Percentiles rank a stretch among this genome's conserved stretches.
Evolutionary conservation across 1,284 basidiomycete genomes (phyloP).

Genomic region (Boletus hoseneyae): DNA sequence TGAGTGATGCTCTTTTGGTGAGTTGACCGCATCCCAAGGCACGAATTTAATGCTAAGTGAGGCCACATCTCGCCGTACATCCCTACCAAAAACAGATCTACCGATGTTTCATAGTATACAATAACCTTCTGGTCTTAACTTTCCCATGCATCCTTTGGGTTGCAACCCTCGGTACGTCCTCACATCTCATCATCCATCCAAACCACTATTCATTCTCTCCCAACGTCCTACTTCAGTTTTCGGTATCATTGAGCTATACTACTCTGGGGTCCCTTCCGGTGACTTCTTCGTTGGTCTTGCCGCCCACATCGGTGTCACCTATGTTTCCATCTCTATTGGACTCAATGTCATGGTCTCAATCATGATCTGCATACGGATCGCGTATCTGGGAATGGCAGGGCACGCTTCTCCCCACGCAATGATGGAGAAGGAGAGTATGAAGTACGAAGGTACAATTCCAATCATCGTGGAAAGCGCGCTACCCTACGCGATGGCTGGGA

Average conservation of each 20-base stretch:
- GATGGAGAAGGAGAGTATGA: background rate
- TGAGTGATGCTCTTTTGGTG: slow-evolving; percentile 13
- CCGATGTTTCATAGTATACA: slow-evolving; percentile 13
- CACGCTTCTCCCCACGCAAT: background rate
- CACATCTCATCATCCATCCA: too few species aligned
- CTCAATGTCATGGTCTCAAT: slow-evolving; percentile 13
- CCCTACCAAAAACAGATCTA: slow-evolving; percentile 7
- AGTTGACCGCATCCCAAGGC: background rate
- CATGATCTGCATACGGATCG: slow-evolving; percentile 13
- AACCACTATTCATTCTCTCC: background rate
- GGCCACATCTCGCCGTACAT: background rate
- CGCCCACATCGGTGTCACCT: slow-evolving; percentile 13
- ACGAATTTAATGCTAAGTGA: background rate
- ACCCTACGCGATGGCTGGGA: slow-evolving; percentile 11
- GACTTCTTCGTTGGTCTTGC: slow-evolving; percentile 10
- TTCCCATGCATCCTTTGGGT: slow-evolving; percentile 17
- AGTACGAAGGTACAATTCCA: background rate
- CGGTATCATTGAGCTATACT: slow-evolving; percentile 5
- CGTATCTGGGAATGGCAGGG: background rate
- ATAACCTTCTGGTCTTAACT: background rate
- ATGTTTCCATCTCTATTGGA: slow-evolving; percentile 10
- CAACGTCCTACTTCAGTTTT: background rate
- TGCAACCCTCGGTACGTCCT: slow-evolving; percentile 9
- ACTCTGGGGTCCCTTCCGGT: slow-evolving; percentile 1
- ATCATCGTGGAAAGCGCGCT: slow-evolving; percentile 15